Base-by-base conservation (phyloP, 495 filamentous ascomycete species). In the Margaritispora aquatica region DNA sequence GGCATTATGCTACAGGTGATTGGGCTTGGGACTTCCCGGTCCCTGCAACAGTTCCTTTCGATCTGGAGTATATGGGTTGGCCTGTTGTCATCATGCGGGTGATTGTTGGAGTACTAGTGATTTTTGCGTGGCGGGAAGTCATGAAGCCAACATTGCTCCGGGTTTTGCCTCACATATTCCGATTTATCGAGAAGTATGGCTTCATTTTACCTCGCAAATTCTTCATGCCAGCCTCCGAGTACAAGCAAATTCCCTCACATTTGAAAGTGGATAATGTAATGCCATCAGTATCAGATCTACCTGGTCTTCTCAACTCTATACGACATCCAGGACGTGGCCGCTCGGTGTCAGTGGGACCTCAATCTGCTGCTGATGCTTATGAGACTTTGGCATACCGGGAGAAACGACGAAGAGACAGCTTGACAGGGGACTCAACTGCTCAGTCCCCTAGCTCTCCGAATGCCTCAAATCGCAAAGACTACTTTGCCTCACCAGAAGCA, bases 341-440 rank as follows among this genome's bases (percentile, higher is more conserved):
- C n/a, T 84, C 89, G 36, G 84, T 97, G 22, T 96, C 91, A 22
- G 80, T 98, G 29, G 94, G 94, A 0, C 94, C 94, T 5, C 94
- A 97, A 72, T 96, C 92, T 24, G 90, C 88, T 58, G 94, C 94
- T 2, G 94, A 98, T 70, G 94, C 92, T 7, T 96, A 96, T 68
- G 94, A 98, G 74, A 91, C 90, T 19, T 74, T 97, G 21, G 94
- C 94, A n/a, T 96, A 93, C 66, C 83, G 92, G 1, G 89, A 95
- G 69, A 84, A 90, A 64, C 82, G 81, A 62, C 78, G 92, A 63
- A 77, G 89, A 41, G 89, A 96, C 69, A 96, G 66, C 47, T 46
- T 68, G 44, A 68, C 62, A 1, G 57, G 51, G 24, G 63, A 56
- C 15, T 44, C 51, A 19, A 49, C 31, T 27, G 26, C 21, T 11